Conservation (phyloP, 768 basidiomycete genomes). For the Leccinum obscurum region DNA sequence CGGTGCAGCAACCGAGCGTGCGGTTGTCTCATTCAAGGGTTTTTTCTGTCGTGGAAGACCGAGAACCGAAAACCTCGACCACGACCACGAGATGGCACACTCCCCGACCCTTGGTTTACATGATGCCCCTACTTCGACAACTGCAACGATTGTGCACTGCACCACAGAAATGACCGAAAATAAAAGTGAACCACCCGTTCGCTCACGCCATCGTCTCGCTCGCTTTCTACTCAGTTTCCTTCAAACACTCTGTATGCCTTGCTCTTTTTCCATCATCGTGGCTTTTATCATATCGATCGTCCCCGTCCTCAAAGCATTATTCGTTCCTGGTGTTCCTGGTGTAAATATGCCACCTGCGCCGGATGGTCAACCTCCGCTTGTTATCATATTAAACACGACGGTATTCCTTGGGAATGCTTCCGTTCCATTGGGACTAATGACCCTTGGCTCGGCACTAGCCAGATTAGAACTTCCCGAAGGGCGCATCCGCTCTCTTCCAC, state of each 20-base stretch:
- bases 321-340: constrained; percentile 45
- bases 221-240: constrained; percentile 25
- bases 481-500: constrained; percentile 46
- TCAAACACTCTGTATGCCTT: constrained; percentile 44
- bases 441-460: constrained; percentile 63
- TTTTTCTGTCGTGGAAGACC: neutral
- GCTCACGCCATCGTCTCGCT: constrained; percentile 10
- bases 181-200: neutral
- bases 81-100: constrained; percentile 13
- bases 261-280: constrained; percentile 53
- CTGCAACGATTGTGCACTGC: constrained; percentile 9
- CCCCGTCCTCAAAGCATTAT: constrained; percentile 59
- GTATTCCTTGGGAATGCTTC: constrained; percentile 62
- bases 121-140: constrained; percentile 2
- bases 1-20: constrained; percentile 13
- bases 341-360: constrained; percentile 52
- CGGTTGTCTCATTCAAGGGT: neutral
- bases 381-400: constrained; percentile 56
- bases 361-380: constrained; percentile 67
- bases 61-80: neutral
- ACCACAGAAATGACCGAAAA: neutral
- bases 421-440: constrained; percentile 62
- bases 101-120: neutral
- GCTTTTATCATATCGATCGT: constrained; percentile 58
- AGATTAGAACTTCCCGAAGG: constrained; percentile 49